Evolutionary conservation across 179 eudicot genomes (phyloP), one percentile per base, ranked within the genome.

Genomic region (Silene noctiflora): DNA sequence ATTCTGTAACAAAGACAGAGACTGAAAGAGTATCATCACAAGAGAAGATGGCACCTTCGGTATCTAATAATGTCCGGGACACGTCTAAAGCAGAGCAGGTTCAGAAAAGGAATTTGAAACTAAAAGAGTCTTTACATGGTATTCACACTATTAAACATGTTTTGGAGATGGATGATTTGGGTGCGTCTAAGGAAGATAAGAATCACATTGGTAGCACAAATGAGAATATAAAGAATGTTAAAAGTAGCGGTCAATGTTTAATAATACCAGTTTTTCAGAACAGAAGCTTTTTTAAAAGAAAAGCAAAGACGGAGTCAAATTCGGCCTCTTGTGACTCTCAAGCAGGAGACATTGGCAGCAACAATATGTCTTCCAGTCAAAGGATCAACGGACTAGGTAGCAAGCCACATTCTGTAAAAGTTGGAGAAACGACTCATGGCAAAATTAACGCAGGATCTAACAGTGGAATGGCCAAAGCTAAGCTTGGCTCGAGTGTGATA

Each of bases 271-370:
- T 75, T 33, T 80, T 85, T 68, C 69, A 80, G 72, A 85, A 78
- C 56, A 88, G 86, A 78, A 80, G 63, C 69, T 71, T 83, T 72
- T 66, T 77, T 20, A 86, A 80, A 82, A 85, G 80, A 82, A 89
- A 85, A 81, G 46, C 59, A 24, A 83, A 83, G 79, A 65, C 67
- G 7, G 83, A 81, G 75, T 75, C 83, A 58, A 33, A 82, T 74
- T 73, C 81, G 65, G 29, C 73, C 19, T 55, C 86, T 39, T 65
- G 76, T 66, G 39, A 78, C 79, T 75, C 81, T 70, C 78, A 73
- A 44, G 72, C 62, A 24, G 64, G 76, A 39, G 86, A 75, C 53
- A 78, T 27, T 44, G 69, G 16, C 55, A 24, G 70, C 71, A 55
- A 42, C 62, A 73, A 80, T 77, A 42, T 61, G 25, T 71, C 13